Evolutionary conservation across 768 basidiomycete species (phyloP), one percentile per base, ranked within the genome.

Genomic region (Kwoniella shandongensis): DNA sequence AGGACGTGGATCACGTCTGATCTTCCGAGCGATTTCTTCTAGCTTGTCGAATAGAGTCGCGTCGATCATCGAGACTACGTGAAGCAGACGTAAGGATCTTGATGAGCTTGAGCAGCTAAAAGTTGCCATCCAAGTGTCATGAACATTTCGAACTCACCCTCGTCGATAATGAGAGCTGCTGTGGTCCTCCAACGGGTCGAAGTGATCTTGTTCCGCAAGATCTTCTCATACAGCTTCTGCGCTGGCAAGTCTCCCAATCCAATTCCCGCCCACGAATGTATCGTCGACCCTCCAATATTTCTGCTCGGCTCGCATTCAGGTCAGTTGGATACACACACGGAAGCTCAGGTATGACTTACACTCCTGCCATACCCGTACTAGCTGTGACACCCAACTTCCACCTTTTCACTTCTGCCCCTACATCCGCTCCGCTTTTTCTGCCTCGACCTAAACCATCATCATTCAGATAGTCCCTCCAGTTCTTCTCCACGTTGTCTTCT

Each of bases 301-400:
- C 69, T 71, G 36, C 32, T 12, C 3, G 26, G 25, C 4, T 44
- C 1, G 32, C 7, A 7, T 4, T 59, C 38, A 30, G 10, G n/a
- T 22, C 15, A 4, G 20, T 44, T 13, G 4, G 38, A 1, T 13
- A 44, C 7, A 15, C 46, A 20, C 15, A 12, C 18, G 30, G 27
- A 29, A 32, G 38, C 4, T 17, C 4, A 32, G 32, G 32, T 32
- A 3, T 13, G 32, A 69, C 71, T 73, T 56, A 73, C 71, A 73
- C 66, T 18, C 64, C 71, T 12, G 94, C 93, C 70, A 98, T 96
- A 25, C 92, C 92, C 17, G 93, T 97, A 17, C 91, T 91, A 4
- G 96, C 96, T 6, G 93, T 96, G 54, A 99, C 84, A 3, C 62
- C 68, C 30, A 73, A 40, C 13, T 62, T 62, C 68, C 69, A 68